phyloP scores from a whole-genome alignment of 2,329 filamentous ascomycete species.

The Cercospora zeina region DNA sequence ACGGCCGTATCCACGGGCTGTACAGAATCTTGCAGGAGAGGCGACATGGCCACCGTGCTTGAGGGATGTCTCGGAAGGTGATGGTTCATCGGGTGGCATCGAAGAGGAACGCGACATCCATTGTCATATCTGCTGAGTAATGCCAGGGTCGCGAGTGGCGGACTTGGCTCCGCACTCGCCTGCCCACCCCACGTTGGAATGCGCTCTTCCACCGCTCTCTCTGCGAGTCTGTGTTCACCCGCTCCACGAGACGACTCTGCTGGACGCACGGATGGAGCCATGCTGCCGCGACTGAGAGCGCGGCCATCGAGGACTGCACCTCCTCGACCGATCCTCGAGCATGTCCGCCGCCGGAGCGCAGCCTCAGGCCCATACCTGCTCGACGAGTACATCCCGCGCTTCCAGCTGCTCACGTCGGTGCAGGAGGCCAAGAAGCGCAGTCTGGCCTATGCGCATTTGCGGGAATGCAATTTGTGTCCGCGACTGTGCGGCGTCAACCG shows the following conservation, averaged over 20 bases:
- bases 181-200: neutral
- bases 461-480: slow-evolving; percentile 79
- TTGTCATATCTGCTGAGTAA: slow-evolving; percentile 20
- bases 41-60: slow-evolving; percentile 62
- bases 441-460: slow-evolving; percentile 70
- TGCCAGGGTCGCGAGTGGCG: slow-evolving; percentile 10
- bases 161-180: neutral
- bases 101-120: neutral
- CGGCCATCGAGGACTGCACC: neutral
- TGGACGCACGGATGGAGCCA: neutral
- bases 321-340: neutral
- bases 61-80: neutral
- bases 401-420: slow-evolving; percentile 65
- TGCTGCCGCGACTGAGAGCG: neutral
- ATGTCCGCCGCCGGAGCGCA: slow-evolving; percentile 23
- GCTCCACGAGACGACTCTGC: neutral
- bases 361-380: slow-evolving; percentile 64
- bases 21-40: slow-evolving; percentile 71
- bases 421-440: slow-evolving; percentile 74
- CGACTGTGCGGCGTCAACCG: slow-evolving; percentile 75
- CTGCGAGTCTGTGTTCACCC: neutral
- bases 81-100: neutral
- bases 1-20: slow-evolving; percentile 59
- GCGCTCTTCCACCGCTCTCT: neutral
- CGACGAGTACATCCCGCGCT: slow-evolving; percentile 70